Percentiles rank a stretch among this genome's conserved stretches.
Conservation (phyloP, 2,329 filamentous ascomycete species). For the Curvularia spicifera region DNA sequence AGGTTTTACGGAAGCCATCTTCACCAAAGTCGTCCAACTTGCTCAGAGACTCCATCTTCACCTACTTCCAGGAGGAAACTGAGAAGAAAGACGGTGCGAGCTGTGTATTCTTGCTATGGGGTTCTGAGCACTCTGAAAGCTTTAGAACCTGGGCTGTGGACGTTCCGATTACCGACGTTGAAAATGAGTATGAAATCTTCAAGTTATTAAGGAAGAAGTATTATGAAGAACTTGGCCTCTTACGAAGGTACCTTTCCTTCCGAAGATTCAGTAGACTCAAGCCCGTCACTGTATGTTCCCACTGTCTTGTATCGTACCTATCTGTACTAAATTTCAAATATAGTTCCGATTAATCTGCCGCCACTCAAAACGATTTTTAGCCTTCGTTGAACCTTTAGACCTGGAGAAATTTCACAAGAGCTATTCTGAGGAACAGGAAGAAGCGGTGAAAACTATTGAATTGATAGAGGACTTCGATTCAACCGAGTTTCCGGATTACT, state of each 20-base stretch:
- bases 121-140: background rate
- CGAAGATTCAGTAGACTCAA: background rate
- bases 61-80: background rate
- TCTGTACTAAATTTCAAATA: background rate
- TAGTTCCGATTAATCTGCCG: background rate
- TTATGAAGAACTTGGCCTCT: background rate
- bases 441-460: too few relatives aligned
- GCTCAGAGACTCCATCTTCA: background rate
- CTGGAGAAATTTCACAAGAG: background rate
- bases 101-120: conserved; percentile 4
- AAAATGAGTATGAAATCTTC: background rate
- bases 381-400: background rate
- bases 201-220: background rate
- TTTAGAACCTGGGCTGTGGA: background rate
- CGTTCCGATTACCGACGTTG: background rate
- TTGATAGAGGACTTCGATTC: too few relatives aligned
- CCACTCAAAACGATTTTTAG: background rate
- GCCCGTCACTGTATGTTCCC: background rate
- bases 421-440: background rate
- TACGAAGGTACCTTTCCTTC: background rate
- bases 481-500: too few relatives aligned
- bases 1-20: background rate
- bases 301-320: background rate
- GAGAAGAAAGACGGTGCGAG: background rate
- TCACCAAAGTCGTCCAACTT: background rate